Evolutionary conservation across 1,139 yeast genomes (phyloP), one percentile per base, ranked within the genome.

Genomic region (Debaryomyces psychrophilus): DNA sequence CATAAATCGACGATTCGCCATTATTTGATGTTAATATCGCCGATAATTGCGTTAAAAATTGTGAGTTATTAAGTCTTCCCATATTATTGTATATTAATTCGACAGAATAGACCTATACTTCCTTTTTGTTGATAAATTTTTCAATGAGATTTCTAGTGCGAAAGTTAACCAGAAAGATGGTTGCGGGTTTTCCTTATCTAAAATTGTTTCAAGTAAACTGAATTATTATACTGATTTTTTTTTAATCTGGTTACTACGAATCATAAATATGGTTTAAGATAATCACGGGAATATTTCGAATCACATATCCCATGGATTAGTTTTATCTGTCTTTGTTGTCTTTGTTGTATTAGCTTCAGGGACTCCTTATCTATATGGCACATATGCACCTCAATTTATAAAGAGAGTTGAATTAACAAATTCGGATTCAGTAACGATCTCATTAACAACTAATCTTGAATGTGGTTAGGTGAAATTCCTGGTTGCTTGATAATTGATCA

Each of bases 341-440:
- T 59, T 72, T 34, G 68, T 74, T 27, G 64, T 76, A 1, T 52
- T 75, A 40, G 78, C 73, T 1, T 62, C 90, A 2, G 92, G 93
- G 0, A 85, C 92, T 1, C 87, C 89, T 0, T 86, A 85, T 58
- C 67, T 85, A 18, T 87, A 82, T 59, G 87, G 92, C 1, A 81
- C 82, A 11, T 87, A 82, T 59, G 82, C 89, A 2, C 92, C 92
- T 1, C 90, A 86, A 59, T 65, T 86, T 51, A 74, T 84, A 28
- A 69, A 72, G 33, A 68, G 73, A 51, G 79, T 86, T 31, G 77
- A 82, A 0, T 69, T 86, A 28, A 76, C 85, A 0, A 77, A 86
- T 0, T 69, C 81, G 0, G 81, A 81, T 51, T 79, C 90, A 6
- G 87, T 90, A 2, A 76, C 79, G 14, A 71, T 87, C 4, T 80